Evolutionary conservation across 2,329 filamentous ascomycete species (phyloP).

Genomic region (Ophiostoma himal-ulmi): DNA sequence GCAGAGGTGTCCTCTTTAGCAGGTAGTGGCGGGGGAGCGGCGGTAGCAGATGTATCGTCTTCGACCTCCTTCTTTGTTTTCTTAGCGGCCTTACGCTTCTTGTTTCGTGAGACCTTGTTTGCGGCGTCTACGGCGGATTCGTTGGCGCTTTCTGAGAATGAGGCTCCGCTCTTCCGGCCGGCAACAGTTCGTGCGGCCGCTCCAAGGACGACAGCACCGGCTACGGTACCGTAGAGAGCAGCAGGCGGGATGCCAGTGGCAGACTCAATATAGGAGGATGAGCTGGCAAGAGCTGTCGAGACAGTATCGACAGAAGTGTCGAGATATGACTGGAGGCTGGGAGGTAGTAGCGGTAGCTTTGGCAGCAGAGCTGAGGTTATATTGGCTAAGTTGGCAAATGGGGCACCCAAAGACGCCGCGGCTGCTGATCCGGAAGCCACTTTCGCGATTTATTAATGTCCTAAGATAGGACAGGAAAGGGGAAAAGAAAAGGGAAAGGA

Average conservation of each 20-base stretch:
- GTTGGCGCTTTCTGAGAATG: not conserved
- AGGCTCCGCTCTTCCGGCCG: conserved; percentile 25
- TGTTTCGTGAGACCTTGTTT: conserved; percentile 23
- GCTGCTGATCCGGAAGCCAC: conserved; percentile 55
- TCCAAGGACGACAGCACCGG: conserved; percentile 44
- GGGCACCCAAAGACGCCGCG: conserved; percentile 58
- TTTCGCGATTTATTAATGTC: conserved; percentile 45
- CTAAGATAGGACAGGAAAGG: conserved; percentile 30
- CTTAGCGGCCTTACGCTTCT: conserved; percentile 26
- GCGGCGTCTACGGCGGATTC: not conserved
- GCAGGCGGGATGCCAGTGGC: conserved; percentile 47
- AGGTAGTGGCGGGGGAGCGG: not conserved
- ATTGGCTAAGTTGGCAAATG: conserved; percentile 47
- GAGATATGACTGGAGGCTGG: conserved; percentile 51
- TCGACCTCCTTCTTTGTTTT: conserved; percentile 16
- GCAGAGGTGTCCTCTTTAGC: not conserved
- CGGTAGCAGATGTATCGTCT: not conserved
- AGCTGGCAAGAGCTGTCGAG: conserved; percentile 44
- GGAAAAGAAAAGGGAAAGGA: not conserved
- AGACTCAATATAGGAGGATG: conserved; percentile 47
- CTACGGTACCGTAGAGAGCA: conserved; percentile 47
- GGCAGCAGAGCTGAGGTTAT: conserved; percentile 40
- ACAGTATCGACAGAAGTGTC: conserved; percentile 48
- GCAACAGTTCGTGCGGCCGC: conserved; percentile 38
- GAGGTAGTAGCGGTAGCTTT: conserved; percentile 34